Evolutionary conservation across 169 alveolate species (phyloP).

Genomic region (Plasmodium relictum): DNA sequence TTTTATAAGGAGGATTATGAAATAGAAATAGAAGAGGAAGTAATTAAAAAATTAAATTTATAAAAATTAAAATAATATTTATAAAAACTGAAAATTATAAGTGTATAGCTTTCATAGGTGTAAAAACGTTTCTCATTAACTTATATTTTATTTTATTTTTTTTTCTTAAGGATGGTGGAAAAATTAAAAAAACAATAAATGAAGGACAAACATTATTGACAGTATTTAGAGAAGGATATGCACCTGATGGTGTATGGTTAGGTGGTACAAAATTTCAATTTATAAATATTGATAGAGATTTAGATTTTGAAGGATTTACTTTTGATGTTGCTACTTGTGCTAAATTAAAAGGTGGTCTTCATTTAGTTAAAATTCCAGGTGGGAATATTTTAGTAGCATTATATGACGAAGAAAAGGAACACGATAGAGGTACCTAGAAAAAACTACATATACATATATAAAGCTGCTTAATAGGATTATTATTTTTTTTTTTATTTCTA

Average conservation of each 20-base stretch:
- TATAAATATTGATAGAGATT: constrained; percentile 81
- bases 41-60: constrained; percentile 2
- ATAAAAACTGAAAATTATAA: background rate
- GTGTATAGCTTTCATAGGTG: background rate
- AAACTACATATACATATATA: background rate
- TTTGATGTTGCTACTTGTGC: constrained; percentile 86
- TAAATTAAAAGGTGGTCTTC: constrained; percentile 85
- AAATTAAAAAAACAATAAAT: constrained; percentile 36
- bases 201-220: constrained; percentile 56
- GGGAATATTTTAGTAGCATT: constrained; percentile 82
- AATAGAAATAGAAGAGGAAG: constrained; percentile 73
- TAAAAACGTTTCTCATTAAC: background rate
- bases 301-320: constrained; percentile 80
- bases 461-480: background rate
- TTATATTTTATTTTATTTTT: background rate
- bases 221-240: constrained; percentile 67
- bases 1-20: constrained; percentile 68
- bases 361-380: constrained; percentile 84
- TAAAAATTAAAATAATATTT: background rate
- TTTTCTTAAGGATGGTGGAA: constrained; percentile 34
- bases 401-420: constrained; percentile 86
- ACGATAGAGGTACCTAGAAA: constrained; percentile 74
- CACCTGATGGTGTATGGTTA: constrained; percentile 84
- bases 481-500: background rate
- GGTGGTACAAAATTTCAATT: constrained; percentile 87